Evolutionary conservation across 2,329 filamentous ascomycete species (phyloP), one percentile per base, ranked within the genome.

Genomic region (Daldinia sp.): DNA sequence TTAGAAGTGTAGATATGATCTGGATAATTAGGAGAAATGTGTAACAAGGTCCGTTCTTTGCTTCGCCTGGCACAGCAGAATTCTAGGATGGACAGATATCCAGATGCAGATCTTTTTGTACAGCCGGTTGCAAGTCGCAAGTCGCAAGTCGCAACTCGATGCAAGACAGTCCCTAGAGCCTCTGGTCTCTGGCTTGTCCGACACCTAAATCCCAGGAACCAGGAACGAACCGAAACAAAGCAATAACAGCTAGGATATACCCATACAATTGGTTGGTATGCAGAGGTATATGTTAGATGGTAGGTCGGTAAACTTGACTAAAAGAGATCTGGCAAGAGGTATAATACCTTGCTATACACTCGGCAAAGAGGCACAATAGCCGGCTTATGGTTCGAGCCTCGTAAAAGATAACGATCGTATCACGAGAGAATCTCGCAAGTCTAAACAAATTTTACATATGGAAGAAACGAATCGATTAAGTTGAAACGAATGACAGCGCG

Each of bases 41-140:
- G 65, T 55, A 63, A 67, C 60, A 35, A 59, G 67, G 62, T 67
- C 67, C 56, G 64, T 70, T 72, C 13, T 67, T 68, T 72, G 70
- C 54, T 59, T 63, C 41, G 51, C 48, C 69, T 60, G n/a, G 64
- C 46, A 62, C 63, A 58, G 57, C 54, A 67, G 50, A 15, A 44
- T 61, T 62, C 39, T 23, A 63, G 59, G 69, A 46, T 68, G 69
- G 62, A 66, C 69, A 72, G 69, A 71, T 72, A 64, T 70, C 60
- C 72, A 68, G 71, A 71, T 69, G 73, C 69, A 71, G 68, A 51
- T 71, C 61, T 71, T 65, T 65, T 37, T 63, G 60, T 60, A 53
- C 51, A 46, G 46, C 62, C 65, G 53, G 58, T 68, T 70, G 64
- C 46, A 60, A 58, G 60, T 71, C 70, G 61, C 56, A 60, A 58